A percentile compares a stretch with the other conserved stretches of the same genome.
These are phyloP conservation scores for Chrysochromulina parva DNA, from an alignment of 78 protist species.

Conservation along the genomic window DNA sequence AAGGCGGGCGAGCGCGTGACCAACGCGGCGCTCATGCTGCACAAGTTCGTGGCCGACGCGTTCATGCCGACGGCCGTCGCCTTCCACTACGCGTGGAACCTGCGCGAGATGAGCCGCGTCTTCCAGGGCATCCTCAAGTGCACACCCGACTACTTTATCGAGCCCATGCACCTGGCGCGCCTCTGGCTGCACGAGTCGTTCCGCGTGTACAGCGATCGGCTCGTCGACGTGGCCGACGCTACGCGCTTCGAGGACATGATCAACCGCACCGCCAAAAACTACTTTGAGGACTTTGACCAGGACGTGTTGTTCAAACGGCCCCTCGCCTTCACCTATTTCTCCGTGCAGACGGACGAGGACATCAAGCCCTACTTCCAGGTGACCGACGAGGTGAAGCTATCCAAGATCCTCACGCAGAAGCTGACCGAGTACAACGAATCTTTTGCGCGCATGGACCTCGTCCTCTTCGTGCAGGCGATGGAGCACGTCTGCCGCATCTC, in stretches of 20 bases:
- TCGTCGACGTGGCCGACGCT: constrained; percentile 39
- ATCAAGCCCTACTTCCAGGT: constrained; percentile 27
- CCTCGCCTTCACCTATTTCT: background rate
- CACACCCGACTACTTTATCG: background rate
- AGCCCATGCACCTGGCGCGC: constrained; percentile 32
- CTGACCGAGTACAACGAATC: constrained; percentile 65
- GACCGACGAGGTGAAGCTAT: background rate
- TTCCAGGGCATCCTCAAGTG: constrained; percentile 54
- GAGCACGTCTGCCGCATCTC: constrained; percentile 72
- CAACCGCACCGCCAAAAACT: background rate
- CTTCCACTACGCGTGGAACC: constrained; percentile 88
- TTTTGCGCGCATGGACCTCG: constrained; percentile 65
- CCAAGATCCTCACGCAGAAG: constrained; percentile 12
- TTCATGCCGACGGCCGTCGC: constrained; percentile 81
- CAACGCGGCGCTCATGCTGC: constrained; percentile 59
- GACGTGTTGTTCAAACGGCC: constrained; percentile 33
- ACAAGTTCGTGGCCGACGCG: constrained; percentile 33
- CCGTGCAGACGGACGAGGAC: background rate
- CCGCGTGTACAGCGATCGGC: constrained; percentile 67
- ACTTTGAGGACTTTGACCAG: constrained; percentile 1
- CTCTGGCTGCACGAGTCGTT: constrained; percentile 63
- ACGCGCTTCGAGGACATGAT: constrained; percentile 18
- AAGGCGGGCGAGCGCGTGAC: constrained; percentile 20
- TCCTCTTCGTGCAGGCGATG: constrained; percentile 78
- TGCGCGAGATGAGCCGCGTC: constrained; percentile 74